A percentile compares a stretch with the other conserved stretches of the same genome.
Evolutionary conservation across 306 rosid species (phyloP).

Genomic region (Spatholobus suberectus): DNA sequence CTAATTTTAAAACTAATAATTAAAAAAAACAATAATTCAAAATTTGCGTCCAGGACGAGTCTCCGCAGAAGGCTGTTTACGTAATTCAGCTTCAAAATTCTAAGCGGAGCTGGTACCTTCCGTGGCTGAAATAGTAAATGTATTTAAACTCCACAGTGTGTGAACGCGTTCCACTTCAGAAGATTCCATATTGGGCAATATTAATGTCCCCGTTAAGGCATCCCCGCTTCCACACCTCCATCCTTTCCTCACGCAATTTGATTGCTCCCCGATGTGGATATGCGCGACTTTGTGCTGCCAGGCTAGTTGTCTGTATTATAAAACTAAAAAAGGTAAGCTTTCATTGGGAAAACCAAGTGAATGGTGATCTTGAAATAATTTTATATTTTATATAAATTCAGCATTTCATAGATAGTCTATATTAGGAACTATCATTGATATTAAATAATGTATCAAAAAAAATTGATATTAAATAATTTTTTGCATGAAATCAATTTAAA

Average conservation of each 20-base stretch:
- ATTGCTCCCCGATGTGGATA: not conserved
- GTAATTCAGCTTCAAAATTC: not conserved
- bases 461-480: too few species aligned
- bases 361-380: not conserved
- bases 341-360: not conserved
- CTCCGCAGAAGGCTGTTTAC: not conserved
- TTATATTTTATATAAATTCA: not conserved
- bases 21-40: not conserved
- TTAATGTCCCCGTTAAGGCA: conserved; percentile 39
- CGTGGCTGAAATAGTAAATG: not conserved
- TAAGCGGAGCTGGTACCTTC: not conserved
- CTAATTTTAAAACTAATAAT: too few species aligned
- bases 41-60: not conserved
- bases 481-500: not conserved
- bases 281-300: not conserved
- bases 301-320: not conserved
- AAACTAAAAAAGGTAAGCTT: not conserved
- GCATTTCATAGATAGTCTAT: not conserved
- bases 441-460: too few species aligned
- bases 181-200: conserved; percentile 42
- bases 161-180: conserved; percentile 36
- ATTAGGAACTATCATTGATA: not conserved
- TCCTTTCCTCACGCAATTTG: not conserved
- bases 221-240: not conserved
- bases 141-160: conserved; percentile 4